These are phyloP conservation scores for Mycena alexandri DNA, from an alignment of 768 basidiomycete genomes.

Conservation along the genomic window DNA sequence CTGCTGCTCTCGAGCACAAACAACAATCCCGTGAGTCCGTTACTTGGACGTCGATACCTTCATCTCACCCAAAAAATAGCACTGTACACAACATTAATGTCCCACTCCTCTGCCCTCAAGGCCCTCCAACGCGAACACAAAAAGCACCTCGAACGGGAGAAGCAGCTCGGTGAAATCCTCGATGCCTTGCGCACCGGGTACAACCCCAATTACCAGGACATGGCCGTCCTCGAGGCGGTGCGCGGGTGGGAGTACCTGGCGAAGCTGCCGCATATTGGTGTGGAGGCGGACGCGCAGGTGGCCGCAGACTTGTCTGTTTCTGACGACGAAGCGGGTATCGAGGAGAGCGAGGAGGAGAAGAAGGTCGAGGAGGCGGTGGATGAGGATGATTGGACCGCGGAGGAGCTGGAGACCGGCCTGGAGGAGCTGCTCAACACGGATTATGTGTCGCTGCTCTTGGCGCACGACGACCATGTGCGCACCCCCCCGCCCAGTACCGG, in stretches of 20 bases:
- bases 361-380: slow-evolving; percentile 62
- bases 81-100: slow-evolving; percentile 79
- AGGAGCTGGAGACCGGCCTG: slow-evolving; percentile 69
- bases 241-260: slow-evolving; percentile 90
- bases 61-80: slow-evolving; percentile 58
- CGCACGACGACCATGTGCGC: slow-evolving; percentile 79
- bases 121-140: slow-evolving; percentile 81
- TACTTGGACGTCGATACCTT: background rate
- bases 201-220: slow-evolving; percentile 99
- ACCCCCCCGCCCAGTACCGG: slow-evolving; percentile 61
- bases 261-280: slow-evolving; percentile 78
- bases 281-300: slow-evolving; percentile 61
- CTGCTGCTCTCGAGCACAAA: slow-evolving; percentile 85
- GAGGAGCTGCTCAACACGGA: slow-evolving; percentile 72
- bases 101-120: slow-evolving; percentile 81
- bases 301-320: slow-evolving; percentile 48
- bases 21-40: slow-evolving; percentile 83
- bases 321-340: slow-evolving; percentile 48
- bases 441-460: slow-evolving; percentile 79
- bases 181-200: slow-evolving; percentile 85
- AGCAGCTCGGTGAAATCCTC: slow-evolving; percentile 85
- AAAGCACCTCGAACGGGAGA: slow-evolving; percentile 80
- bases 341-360: slow-evolving; percentile 45
- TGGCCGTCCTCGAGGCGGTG: slow-evolving; percentile 97
- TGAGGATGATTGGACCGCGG: slow-evolving; percentile 71